Conservation (phyloP, 345 rosid species). For the Brassica rapa region DNA sequence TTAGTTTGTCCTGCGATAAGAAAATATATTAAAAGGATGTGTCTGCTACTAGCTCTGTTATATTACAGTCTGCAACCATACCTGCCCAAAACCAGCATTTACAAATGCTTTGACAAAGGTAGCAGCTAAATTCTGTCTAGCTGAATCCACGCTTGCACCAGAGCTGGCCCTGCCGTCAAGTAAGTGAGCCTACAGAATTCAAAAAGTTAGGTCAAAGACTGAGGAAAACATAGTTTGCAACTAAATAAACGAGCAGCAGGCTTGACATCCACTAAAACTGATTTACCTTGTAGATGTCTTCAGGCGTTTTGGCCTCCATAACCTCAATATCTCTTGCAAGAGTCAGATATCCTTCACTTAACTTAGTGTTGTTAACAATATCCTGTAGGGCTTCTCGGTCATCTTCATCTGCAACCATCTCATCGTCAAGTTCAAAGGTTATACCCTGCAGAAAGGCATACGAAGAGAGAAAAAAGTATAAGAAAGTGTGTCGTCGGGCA, state of each 20-base stretch:
- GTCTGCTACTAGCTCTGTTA: not conserved
- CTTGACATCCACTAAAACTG: slow-evolving; percentile 13
- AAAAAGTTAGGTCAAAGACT: slow-evolving; percentile 21
- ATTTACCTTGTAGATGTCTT: slow-evolving; percentile 90
- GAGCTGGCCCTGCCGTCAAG: slow-evolving; percentile 94
- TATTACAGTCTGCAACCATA: slow-evolving; percentile 33
- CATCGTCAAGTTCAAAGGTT: slow-evolving; percentile 74
- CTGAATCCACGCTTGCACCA: slow-evolving; percentile 85
- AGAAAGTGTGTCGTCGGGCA: slow-evolving; percentile 6
- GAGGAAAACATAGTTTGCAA: slow-evolving; percentile 1
- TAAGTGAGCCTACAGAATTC: slow-evolving; percentile 74
- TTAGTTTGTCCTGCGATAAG: slow-evolving; percentile 74
- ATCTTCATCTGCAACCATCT: slow-evolving; percentile 66
- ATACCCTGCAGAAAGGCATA: slow-evolving; percentile 57
- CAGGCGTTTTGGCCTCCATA: slow-evolving; percentile 98
- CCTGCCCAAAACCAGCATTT: slow-evolving; percentile 99
- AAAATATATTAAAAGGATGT: slow-evolving; percentile 14
- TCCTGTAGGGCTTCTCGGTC: slow-evolving; percentile 79
- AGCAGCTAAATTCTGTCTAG: slow-evolving; percentile 95
- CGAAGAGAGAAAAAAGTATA: not conserved
- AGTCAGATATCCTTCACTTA: slow-evolving; percentile 93
- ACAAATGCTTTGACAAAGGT: slow-evolving; percentile 98
- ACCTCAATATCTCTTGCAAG: slow-evolving; percentile 99
- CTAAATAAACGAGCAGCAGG: not conserved
- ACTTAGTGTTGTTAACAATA: slow-evolving; percentile 72